Percentiles rank a stretch among this genome's conserved stretches.
These are phyloP conservation scores for Beverwykella pulmonaria DNA, from an alignment of 495 filamentous ascomycete species.

Conservation along the genomic window DNA sequence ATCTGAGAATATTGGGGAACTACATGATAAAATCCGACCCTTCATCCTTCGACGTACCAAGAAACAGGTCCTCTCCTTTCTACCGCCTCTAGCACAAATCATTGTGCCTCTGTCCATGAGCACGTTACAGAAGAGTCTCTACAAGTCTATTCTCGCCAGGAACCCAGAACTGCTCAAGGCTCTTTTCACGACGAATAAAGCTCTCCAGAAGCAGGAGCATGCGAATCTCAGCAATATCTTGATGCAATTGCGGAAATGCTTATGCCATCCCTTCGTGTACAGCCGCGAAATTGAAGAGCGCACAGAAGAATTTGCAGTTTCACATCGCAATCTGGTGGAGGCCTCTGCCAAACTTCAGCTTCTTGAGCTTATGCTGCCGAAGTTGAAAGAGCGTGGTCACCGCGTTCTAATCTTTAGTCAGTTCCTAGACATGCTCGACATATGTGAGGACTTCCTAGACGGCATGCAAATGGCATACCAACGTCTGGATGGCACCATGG, in stretches of 20 bases:
- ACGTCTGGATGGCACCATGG: conserved; percentile 83
- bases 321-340: conserved; percentile 81
- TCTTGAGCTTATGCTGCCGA: conserved; percentile 86
- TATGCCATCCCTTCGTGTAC: conserved; percentile 96
- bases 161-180: conserved; percentile 87
- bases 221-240: conserved; percentile 88
- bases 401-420: conserved; percentile 95
- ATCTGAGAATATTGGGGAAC: conserved; percentile 72
- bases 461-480: conserved; percentile 69
- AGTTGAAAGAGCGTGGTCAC: conserved; percentile 84
- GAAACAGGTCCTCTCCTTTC: conserved; percentile 79
- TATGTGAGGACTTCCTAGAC: conserved; percentile 87
- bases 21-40: conserved; percentile 84
- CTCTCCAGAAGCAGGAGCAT: conserved; percentile 65
- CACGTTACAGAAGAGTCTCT: conserved; percentile 87
- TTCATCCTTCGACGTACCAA: conserved; percentile 87
- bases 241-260: conserved; percentile 91
- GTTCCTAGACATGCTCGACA: conserved; percentile 83
- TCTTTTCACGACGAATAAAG: conserved; percentile 66
- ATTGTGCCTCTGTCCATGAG: conserved; percentile 94
- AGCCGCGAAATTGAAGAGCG: conserved; percentile 85
- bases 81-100: conserved; percentile 91
- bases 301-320: conserved; percentile 52
- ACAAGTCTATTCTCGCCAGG: conserved; percentile 88
- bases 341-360: conserved; percentile 89